Conservation (phyloP, 2,329 filamentous ascomycete species). For the Hypoxylon sp. region DNA sequence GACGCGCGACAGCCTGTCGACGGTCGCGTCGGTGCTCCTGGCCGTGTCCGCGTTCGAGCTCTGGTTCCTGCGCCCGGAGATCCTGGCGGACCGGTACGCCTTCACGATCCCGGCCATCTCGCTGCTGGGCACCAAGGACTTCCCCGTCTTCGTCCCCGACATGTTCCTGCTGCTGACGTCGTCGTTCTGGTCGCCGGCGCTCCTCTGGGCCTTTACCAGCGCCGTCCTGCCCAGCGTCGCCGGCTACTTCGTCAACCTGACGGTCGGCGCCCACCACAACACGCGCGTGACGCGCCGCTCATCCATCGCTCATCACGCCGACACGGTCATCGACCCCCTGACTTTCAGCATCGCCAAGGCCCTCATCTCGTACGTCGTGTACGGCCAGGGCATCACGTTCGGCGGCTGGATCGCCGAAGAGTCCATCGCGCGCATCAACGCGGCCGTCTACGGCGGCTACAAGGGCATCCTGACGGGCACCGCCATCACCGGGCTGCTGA, state of each 20-base stretch:
- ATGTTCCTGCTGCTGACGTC: constrained; percentile 80
- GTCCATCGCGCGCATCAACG: constrained; percentile 72
- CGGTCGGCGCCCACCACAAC: constrained; percentile 58
- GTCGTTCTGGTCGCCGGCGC: constrained; percentile 85
- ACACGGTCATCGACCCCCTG: constrained; percentile 82
- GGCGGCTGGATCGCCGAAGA: constrained; percentile 70
- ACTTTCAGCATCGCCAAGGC: constrained; percentile 92
- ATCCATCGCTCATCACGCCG: constrained; percentile 55
- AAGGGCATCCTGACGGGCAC: constrained; percentile 76
- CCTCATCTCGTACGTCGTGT: constrained; percentile 83
- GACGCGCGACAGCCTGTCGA: constrained; percentile 77
- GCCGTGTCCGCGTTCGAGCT: constrained; percentile 77
- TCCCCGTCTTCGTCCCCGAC: constrained; percentile 79
- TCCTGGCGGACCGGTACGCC: constrained; percentile 78
- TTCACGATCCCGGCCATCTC: constrained; percentile 76
- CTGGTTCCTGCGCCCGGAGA: constrained; percentile 73
- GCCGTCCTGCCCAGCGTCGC: constrained; percentile 75
- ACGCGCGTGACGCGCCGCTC: constrained; percentile 59
- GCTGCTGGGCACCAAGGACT: constrained; percentile 66
- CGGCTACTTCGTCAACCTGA: constrained; percentile 93
- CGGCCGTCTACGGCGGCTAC: constrained; percentile 77
- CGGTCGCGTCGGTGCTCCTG: constrained; percentile 77
- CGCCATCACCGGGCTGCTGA: constrained; percentile 74
- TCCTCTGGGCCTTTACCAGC: constrained; percentile 81
- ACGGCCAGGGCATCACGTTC: constrained; percentile 73